Percentiles rank a stretch among this genome's conserved stretches.
These are phyloP conservation scores for Triticum dicoccoides DNA, from an alignment of 176 grass and related monocot species.

Conservation along the genomic window DNA sequence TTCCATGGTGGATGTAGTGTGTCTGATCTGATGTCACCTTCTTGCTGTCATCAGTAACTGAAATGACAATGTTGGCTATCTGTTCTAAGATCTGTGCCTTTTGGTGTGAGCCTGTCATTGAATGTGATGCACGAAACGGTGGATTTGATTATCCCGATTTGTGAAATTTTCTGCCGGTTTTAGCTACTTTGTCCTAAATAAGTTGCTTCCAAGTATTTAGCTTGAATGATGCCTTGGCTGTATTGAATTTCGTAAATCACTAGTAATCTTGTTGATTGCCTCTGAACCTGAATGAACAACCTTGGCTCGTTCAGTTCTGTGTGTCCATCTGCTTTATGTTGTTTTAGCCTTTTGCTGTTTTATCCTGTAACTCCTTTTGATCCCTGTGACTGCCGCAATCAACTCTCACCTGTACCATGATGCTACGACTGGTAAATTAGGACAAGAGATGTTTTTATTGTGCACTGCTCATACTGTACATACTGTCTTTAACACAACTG, in stretches of 20 bases:
- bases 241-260: no score
- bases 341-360: no score
- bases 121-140: background rate
- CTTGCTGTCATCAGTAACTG: background rate
- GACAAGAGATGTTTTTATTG: background rate
- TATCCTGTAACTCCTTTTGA: no score
- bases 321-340: no score
- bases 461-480: background rate
- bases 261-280: no score
- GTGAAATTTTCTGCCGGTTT: background rate
- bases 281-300: no score
- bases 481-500: background rate
- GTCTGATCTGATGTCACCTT: background rate
- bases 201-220: background rate
- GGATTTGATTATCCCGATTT: background rate
- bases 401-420: no score
- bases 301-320: no score
- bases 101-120: background rate
- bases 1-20: background rate
- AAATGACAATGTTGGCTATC: background rate
- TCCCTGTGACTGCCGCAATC: no score
- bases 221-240: background rate
- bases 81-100: background rate
- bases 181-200: background rate
- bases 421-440: no score